These are phyloP conservation scores for Gaeumannomyces tritici DNA, from an alignment of 2,329 filamentous ascomycete genomes.

Conservation along the genomic window DNA sequence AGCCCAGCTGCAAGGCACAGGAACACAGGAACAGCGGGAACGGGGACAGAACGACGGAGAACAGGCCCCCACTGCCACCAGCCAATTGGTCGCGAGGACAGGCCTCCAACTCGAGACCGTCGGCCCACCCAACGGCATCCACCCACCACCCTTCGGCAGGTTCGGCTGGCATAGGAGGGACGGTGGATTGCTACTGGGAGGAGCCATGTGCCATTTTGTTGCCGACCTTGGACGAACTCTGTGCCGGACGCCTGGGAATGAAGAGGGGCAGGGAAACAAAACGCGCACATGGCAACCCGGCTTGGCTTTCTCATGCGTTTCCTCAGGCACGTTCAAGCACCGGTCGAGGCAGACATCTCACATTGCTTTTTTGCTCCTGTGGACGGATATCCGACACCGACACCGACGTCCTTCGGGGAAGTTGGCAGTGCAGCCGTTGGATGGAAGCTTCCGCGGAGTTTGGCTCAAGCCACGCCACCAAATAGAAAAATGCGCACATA, in stretches of 20 bases:
- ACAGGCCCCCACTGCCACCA: neutral
- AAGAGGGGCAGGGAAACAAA: neutral
- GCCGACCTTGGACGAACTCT: neutral
- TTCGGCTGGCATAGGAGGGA: neutral
- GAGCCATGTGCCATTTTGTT: too few relatives aligned
- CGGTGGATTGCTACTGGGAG: too few relatives aligned
- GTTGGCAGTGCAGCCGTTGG: neutral
- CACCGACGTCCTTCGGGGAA: fast-evolving
- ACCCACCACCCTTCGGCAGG: neutral
- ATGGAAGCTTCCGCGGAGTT: neutral
- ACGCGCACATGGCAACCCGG: neutral
- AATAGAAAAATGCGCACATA: neutral
- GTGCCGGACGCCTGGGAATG: neutral
- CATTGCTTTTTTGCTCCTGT: neutral
- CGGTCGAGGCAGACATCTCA: neutral
- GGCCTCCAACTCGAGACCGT: neutral
- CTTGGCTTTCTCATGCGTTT: neutral
- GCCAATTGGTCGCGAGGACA: neutral
- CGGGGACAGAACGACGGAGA: too few relatives aligned
- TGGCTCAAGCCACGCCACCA: neutral
- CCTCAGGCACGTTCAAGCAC: neutral
- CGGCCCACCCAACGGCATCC: neutral
- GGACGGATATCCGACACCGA: too few relatives aligned
- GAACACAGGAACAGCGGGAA: neutral
- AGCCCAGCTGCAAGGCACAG: neutral